Conservation (phyloP, 2,329 filamentous ascomycete genomes). For the Zopfia rhizophila region DNA sequence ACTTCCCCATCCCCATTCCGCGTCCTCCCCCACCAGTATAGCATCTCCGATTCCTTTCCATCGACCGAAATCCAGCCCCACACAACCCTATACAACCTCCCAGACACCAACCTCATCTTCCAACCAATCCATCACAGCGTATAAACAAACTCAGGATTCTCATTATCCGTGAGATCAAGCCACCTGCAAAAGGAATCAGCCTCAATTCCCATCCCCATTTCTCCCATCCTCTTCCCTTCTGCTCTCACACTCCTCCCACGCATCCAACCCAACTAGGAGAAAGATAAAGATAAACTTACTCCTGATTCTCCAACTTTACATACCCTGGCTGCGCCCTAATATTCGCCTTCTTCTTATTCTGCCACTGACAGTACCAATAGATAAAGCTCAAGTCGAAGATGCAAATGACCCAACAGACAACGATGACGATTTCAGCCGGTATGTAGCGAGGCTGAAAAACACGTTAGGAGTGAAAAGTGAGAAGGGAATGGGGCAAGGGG, state of each 20-base stretch:
- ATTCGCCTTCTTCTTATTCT: conserved; percentile 69
- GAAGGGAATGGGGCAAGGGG: background rate
- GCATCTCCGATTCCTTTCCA: too few relatives aligned
- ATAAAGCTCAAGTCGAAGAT: conserved; percentile 69
- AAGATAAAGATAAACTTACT: conserved; percentile 53
- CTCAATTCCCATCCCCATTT: too few relatives aligned
- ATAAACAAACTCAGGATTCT: conserved; percentile 73
- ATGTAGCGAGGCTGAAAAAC: conserved; percentile 68
- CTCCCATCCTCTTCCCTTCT: too few relatives aligned
- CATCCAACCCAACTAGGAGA: conserved; percentile 10
- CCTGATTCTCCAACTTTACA: conserved; percentile 71
- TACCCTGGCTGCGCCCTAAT: conserved; percentile 66
- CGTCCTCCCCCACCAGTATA: too few relatives aligned
- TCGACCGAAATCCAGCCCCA: too few relatives aligned
- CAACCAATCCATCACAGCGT: conserved; percentile 57
- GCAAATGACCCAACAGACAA: conserved; percentile 67
- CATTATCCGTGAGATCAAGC: conserved; percentile 72
- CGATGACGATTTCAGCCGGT: conserved; percentile 71
- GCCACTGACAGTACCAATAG: conserved; percentile 67
- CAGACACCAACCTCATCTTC: too few relatives aligned
- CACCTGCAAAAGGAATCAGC: conserved; percentile 48
- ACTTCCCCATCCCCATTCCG: too few relatives aligned
- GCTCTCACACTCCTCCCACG: too few relatives aligned
- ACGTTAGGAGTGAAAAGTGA: conserved; percentile 59
- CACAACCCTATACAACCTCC: too few relatives aligned